Conservation (phyloP, 2,329 filamentous ascomycete genomes). For the Hypoxylon sp. region DNA sequence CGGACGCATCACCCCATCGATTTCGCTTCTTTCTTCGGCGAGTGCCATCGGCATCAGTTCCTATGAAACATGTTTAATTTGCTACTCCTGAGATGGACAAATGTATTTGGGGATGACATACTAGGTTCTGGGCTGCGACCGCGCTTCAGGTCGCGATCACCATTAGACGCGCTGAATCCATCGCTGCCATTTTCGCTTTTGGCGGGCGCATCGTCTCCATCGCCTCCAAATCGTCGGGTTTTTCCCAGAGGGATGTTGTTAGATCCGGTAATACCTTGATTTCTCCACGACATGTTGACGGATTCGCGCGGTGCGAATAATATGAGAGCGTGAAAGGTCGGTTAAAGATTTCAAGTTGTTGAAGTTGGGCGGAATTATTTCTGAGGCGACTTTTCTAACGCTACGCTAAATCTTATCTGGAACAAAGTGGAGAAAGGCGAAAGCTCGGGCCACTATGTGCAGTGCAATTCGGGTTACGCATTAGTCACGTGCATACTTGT, state of each 20-base stretch:
- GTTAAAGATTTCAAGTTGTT: not conserved
- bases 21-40: constrained; percentile 98
- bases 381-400: constrained; percentile 31
- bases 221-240: constrained; percentile 81
- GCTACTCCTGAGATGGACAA: not conserved
- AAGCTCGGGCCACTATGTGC: not conserved
- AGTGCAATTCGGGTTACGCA: not conserved
- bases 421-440: constrained; percentile 24
- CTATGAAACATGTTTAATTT: constrained; percentile 52
- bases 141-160: constrained; percentile 76
- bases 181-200: constrained; percentile 50
- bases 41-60: constrained; percentile 77
- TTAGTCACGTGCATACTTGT: not conserved
- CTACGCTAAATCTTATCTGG: constrained; percentile 23
- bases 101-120: constrained; percentile 57
- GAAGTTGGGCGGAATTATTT: constrained; percentile 30
- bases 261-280: constrained; percentile 91
- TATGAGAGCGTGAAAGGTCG: not conserved
- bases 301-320: constrained; percentile 15
- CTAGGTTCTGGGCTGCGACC: constrained; percentile 91
- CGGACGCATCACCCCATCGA: constrained; percentile 95
- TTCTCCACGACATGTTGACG: constrained; percentile 73
- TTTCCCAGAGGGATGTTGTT: constrained; percentile 97
- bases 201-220: constrained; percentile 57
- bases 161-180: constrained; percentile 57